Percentiles rank a stretch among this genome's conserved stretches.
Conservation (phyloP, 768 basidiomycete genomes). For the Tubosaeta sp. region DNA sequence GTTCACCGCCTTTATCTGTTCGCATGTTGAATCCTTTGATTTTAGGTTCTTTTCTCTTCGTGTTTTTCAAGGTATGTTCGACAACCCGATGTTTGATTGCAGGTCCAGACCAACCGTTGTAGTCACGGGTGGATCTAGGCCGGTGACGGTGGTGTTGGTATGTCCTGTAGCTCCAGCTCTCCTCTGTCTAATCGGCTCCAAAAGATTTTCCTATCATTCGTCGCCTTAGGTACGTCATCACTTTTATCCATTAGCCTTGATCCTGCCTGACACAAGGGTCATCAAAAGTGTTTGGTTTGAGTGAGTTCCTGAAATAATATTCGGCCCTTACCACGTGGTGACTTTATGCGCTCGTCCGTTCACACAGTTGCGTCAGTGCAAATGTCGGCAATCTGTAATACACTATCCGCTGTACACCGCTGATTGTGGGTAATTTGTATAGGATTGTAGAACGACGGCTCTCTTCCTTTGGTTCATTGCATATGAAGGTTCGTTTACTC, state of each 20-base stretch:
- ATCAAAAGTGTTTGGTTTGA: conserved; percentile 24
- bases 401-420: neutral
- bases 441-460: conserved; percentile 22
- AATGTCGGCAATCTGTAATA: conserved; percentile 17
- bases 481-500: conserved; percentile 18
- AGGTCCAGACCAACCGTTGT: too few relatives aligned
- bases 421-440: conserved; percentile 4
- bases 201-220: conserved; percentile 17
- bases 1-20: neutral
- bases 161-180: neutral
- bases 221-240: conserved; percentile 19
- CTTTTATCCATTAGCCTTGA: neutral
- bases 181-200: neutral
- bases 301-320: conserved; percentile 14
- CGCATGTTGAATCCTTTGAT: neutral
- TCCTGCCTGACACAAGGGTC: conserved; percentile 11
- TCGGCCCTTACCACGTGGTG: neutral
- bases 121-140: conserved; percentile 21
- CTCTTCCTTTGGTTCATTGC: conserved; percentile 14
- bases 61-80: conserved; percentile 20
- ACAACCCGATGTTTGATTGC: neutral
- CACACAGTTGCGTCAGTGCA: conserved; percentile 19
- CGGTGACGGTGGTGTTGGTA: conserved; percentile 16
- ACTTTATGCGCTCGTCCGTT: neutral
- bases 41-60: conserved; percentile 25